phyloP scores from a whole-genome alignment of 306 rosid species.

The Oemleria cerasiformis region DNA sequence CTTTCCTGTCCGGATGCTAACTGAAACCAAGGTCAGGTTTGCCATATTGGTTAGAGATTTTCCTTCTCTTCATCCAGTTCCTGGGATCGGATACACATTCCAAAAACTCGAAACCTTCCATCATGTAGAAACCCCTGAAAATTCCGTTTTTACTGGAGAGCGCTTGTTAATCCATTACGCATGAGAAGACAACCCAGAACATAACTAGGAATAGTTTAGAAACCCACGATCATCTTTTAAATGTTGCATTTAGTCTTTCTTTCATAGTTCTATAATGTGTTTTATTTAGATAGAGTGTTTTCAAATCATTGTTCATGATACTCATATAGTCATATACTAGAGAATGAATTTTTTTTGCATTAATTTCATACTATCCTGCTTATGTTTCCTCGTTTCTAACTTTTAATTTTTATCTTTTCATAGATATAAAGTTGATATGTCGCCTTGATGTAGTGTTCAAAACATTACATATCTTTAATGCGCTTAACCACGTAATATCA shows the following conservation, averaged over 20 bases:
- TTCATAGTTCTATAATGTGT: not conserved
- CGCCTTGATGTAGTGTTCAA: not conserved
- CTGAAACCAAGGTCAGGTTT: too few species aligned
- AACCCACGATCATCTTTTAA: not conserved
- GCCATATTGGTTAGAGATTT: too few species aligned
- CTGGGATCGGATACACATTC: too few species aligned
- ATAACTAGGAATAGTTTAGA: not conserved
- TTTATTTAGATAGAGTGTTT: not conserved
- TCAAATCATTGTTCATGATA: not conserved
- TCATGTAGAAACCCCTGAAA: too few species aligned
- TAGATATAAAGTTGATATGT: not conserved
- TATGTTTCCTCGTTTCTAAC: not conserved
- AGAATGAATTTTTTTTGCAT: not conserved
- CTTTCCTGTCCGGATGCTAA: too few species aligned
- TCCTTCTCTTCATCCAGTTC: too few species aligned
- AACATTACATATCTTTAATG: not conserved
- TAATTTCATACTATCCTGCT: not conserved
- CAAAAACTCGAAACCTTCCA: too few species aligned
- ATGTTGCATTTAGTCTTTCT: not conserved
- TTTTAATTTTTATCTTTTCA: not conserved
- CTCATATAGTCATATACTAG: not conserved
- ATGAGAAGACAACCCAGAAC: not conserved
- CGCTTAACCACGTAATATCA: not conserved
- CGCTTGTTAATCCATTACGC: too few species aligned
- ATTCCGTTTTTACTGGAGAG: too few species aligned